Base-by-base conservation (phyloP, 192 early-diverging fungal genomes). In the Coemansia sp. region DNA sequence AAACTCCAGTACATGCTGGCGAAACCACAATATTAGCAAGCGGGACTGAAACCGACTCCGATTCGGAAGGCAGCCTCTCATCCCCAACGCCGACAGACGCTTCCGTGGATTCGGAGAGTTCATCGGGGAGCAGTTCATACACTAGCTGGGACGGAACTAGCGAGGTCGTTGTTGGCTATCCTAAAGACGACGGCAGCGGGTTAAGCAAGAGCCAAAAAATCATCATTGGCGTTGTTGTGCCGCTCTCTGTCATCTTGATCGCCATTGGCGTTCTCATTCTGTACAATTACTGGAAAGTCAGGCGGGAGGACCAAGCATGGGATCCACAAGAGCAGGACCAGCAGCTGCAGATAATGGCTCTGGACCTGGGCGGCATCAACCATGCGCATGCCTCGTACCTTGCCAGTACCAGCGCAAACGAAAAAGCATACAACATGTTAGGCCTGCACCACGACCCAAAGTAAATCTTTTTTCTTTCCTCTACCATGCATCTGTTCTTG, bases 301-400 rank as follows among this genome's bases (percentile, higher is more conserved):
- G 46, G 37, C 43, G 26, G 18, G 40, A 63, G 29, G 61, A 63
- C 33, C 13, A 21, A 15, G 61, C 46, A 7, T 63, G 61, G 61
- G 16, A 63, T 21, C 61, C 61, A 2, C 31, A 57, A 18, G 55
- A 57, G 30, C 55, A 57, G 31, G 25, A 31, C 18, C 30, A 57
- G 55, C 55, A 57, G 29, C 55, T 57, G 7, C 55, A 57, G 55
- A 57, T 57, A 18, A 57, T 57, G 55, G 55, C 55, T 2, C 30
- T 57, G 55, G 55, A 57, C 8, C 31, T 57, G 31, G 55, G 55
- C 3, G 55, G 55, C 7, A 34, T 57, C 7, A 34, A 57, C 20
- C 15, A 57, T 15, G n/a, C 30, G 30, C 55, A 57, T n/a, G 18
- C 55, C 25, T 57, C 55, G 30, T 51, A 51, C 13, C 30, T 57